phyloP scores from a whole-genome alignment of 2,329 filamentous ascomycete species.

The Stagonosporopsis vannaccii region DNA sequence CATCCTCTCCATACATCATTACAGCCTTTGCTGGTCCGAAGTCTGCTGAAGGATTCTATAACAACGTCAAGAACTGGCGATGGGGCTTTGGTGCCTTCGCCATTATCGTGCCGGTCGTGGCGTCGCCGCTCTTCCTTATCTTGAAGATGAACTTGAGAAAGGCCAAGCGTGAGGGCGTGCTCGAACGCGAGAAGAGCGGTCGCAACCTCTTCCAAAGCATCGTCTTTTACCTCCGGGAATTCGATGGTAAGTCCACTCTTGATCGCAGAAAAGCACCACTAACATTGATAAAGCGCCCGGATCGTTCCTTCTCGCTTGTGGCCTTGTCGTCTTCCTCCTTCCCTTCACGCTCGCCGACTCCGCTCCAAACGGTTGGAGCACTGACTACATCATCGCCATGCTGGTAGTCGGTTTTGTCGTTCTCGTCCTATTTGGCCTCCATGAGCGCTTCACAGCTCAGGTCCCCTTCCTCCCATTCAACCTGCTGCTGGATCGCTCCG shows the following conservation, averaged over 20 bases:
- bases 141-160: slow-evolving; percentile 61
- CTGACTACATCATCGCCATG: slow-evolving; percentile 59
- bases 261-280: background rate
- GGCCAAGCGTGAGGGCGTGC: slow-evolving; percentile 60
- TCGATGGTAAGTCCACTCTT: slow-evolving; percentile 53
- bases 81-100: slow-evolving; percentile 73
- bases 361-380: slow-evolving; percentile 53
- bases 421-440: slow-evolving; percentile 58
- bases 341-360: slow-evolving; percentile 64
- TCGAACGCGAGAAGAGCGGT: slow-evolving; percentile 55
- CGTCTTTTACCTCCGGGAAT: slow-evolving; percentile 50
- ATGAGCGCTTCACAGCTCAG: slow-evolving; percentile 59
- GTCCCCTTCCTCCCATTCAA: slow-evolving; percentile 63
- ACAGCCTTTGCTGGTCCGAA: slow-evolving; percentile 24
- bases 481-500: slow-evolving; percentile 66
- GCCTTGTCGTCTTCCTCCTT: slow-evolving; percentile 56
- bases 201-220: slow-evolving; percentile 53
- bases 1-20: slow-evolving; percentile 30
- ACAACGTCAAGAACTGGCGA: slow-evolving; percentile 45
- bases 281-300: slow-evolving; percentile 49
- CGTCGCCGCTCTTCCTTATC: slow-evolving; percentile 64
- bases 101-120: slow-evolving; percentile 67
- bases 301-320: slow-evolving; percentile 53
- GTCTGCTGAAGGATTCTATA: slow-evolving; percentile 54
- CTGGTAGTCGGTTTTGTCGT: slow-evolving; percentile 58